phyloP scores from a whole-genome alignment of 2,329 filamentous ascomycete species.

The Sclerotinia sclerotiorum region DNA sequence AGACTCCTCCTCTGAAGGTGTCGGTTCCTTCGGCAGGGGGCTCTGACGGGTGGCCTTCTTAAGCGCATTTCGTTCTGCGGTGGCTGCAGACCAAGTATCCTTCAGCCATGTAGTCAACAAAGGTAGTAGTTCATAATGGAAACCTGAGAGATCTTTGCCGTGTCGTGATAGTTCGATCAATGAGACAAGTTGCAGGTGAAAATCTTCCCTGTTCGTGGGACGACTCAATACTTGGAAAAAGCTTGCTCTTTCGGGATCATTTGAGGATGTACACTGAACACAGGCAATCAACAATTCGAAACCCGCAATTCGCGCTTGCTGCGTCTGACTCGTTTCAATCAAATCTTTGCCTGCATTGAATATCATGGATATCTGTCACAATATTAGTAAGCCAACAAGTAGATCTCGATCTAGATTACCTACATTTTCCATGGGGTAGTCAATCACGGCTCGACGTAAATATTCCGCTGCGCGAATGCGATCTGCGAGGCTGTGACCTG shows the following conservation, averaged over 20 bases:
- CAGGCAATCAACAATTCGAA: slow-evolving; percentile 67
- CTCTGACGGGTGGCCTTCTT: slow-evolving; percentile 48
- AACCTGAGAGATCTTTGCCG: slow-evolving; percentile 63
- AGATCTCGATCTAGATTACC: slow-evolving; percentile 18
- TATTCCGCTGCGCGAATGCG: slow-evolving; percentile 57
- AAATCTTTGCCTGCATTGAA: slow-evolving; percentile 67
- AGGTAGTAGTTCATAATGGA: slow-evolving; percentile 66
- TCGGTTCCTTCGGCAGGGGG: slow-evolving; percentile 43
- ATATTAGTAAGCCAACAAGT: background rate
- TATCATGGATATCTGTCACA: slow-evolving; percentile 45
- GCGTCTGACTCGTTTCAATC: slow-evolving; percentile 57
- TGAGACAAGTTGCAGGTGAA: slow-evolving; percentile 63
- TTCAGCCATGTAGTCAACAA: slow-evolving; percentile 62
- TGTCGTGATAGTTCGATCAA: slow-evolving; percentile 61
- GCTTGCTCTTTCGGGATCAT: slow-evolving; percentile 65
- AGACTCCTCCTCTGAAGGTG: slow-evolving; percentile 54
- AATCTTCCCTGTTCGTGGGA: slow-evolving; percentile 59
- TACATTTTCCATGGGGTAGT: slow-evolving; percentile 53
- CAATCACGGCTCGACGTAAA: slow-evolving; percentile 56
- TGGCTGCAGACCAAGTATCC: slow-evolving; percentile 54
- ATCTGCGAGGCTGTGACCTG: slow-evolving; percentile 51
- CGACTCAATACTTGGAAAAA: slow-evolving; percentile 64
- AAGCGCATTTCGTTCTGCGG: slow-evolving; percentile 55
- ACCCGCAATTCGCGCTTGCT: slow-evolving; percentile 55
- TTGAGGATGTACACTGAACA: slow-evolving; percentile 60